phyloP scores from a whole-genome alignment of 2,329 filamentous ascomycete genomes.

The Cercospora janseana region DNA sequence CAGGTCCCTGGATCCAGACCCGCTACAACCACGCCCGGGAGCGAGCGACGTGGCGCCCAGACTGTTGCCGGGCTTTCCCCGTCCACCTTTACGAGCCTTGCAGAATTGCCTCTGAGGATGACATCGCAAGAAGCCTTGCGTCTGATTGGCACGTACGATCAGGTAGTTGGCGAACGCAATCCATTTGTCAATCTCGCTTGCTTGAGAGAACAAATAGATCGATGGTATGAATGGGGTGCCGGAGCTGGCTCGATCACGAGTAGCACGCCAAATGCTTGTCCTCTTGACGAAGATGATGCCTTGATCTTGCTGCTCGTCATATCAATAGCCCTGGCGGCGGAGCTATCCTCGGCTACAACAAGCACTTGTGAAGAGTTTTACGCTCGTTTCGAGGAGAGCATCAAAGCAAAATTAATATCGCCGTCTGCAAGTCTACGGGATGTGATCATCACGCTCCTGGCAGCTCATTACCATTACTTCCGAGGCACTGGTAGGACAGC shows the following conservation, averaged over 20 bases:
- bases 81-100: neutral
- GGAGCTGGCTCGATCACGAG: neutral
- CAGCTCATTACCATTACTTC: conserved; percentile 4
- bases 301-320: neutral
- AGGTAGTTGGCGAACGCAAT: neutral
- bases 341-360: neutral
- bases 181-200: neutral
- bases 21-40: too few relatives aligned
- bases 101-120: neutral
- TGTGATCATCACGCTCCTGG: neutral
- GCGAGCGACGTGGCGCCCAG: too few relatives aligned
- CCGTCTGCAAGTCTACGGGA: neutral
- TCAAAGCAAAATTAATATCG: neutral
- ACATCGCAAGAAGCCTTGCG: neutral
- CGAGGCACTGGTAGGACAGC: neutral
- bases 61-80: neutral
- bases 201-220: neutral
- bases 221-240: neutral
- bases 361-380: neutral
- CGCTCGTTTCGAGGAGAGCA: neutral
- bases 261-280: neutral
- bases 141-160: neutral
- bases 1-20: neutral
- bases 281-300: neutral
- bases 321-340: neutral